Base-by-base conservation (phyloP, 2,329 filamentous ascomycete genomes). In the Exophiala xenobiotica region DNA sequence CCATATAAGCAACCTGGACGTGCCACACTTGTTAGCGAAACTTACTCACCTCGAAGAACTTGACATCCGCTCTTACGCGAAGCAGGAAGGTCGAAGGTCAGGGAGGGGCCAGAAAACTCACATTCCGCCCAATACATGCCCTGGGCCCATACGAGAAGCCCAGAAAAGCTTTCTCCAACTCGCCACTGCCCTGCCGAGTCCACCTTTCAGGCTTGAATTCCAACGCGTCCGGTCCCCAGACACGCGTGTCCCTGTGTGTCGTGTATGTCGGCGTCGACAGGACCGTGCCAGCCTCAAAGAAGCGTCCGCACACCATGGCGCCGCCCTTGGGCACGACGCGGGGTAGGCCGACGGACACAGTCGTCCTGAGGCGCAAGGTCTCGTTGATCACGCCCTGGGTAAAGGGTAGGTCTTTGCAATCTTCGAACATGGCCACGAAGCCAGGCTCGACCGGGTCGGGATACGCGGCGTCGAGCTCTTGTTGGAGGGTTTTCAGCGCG, bases 211-310 rank as follows among this genome's bases (percentile, higher is more conserved):
- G 67, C 22, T 66, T 66, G 51, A 66, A 71, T 3, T 56, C 33
- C 8, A 59, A 40, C 14, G 62, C 64, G 44, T 70, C 67, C 1
- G 56, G 41, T 16, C 67, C 67, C 50, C 67, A 70, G 6, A 67
- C 42, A 6, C 42, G 2, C 26, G 18, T 14, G 57, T 67, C 67
- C 37, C 70, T 70, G 46, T 73, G 70, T 40, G 72, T 68, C 0
- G 67, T 68, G 53, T 70, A 73, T 8, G 68, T 68, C 3, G 70
- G 70, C 2, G 72, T 69, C 35, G 66, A 69, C 6, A 73, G 58
- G 1, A 72, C 65, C 2, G 67, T 64, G 8, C 70, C 69, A 9
- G 53, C 50, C 1, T 1, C 61, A 61, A 9, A 46, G 29, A 33
- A 35, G 3, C 26, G 26, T 20, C 42, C 42, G 19, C 42, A 46